Base-by-base conservation (phyloP, 768 basidiomycete species). In the Leccinellum albellum region DNA sequence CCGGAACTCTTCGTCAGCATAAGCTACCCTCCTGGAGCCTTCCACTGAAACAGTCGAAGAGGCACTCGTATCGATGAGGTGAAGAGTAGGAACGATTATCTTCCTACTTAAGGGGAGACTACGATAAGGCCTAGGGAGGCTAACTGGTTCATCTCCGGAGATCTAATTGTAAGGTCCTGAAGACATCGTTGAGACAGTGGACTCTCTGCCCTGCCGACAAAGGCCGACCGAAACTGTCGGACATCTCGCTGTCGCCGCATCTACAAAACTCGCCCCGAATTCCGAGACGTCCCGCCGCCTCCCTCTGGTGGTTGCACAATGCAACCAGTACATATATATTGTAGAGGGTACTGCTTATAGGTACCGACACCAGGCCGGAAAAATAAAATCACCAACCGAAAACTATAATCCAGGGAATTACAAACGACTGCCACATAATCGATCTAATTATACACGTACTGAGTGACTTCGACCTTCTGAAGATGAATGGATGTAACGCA, bases 371-470 rank as follows among this genome's bases (percentile, higher is more conserved):
- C n/a, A 5, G n/a, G 20, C 20, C 20, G 40, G 40, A 23, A 24
- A 24, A 23, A 24, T 6, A 24, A 45, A 45, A 45, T 24, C 2
- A 14, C 14, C 14, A 14, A 44, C 20, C 12, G 13, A 23, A 6
- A 47, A 47, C 9, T n/a, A n/a, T n/a, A n/a, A n/a, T n/a, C n/a
- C n/a, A n/a, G n/a, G n/a, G n/a, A n/a, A n/a, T n/a, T n/a, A n/a
- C n/a, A n/a, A n/a, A 51, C 17, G 32, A 48, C 35, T 6, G 37
- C 51, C 23, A 10, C 37, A n/a, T 23, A 42, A 42, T 40, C 49
- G 32, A 51, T 63, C 50, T 21, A 46, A 15, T 28, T 4, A 15
- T 54, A 54, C 63, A 64, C 21, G 37, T 32, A 51, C 15, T 21
- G 24, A 26, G 3, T 14, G 8, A 24, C 29, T 64, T 26, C 32